Percentiles rank a stretch among this genome's conserved stretches.
phyloP scores from a whole-genome alignment of 73 alveolate species.

The Paramecium tetraurelia region DNA sequence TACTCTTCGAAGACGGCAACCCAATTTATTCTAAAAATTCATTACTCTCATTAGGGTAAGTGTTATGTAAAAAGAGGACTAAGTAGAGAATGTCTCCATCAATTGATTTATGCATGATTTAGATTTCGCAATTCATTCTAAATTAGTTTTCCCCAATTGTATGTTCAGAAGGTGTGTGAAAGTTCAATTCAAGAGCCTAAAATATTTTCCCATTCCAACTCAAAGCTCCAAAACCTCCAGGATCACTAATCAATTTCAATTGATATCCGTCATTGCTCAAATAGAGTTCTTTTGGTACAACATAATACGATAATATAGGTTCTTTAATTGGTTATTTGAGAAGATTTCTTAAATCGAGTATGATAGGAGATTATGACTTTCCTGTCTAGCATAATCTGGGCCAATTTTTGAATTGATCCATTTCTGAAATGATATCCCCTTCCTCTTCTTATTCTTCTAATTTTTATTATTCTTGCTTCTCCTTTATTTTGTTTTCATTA shows the following conservation, averaged over 20 bases:
- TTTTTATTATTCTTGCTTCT: neutral
- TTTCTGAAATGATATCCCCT: neutral
- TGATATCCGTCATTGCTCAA: conserved; percentile 20
- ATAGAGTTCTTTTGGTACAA: neutral
- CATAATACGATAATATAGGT: neutral
- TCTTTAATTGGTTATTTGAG: neutral
- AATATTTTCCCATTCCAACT: conserved; percentile 9
- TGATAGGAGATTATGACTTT: neutral
- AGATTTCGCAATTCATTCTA: conserved; percentile 37
- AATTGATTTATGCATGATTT: neutral
- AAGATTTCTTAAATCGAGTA: neutral
- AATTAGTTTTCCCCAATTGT: neutral
- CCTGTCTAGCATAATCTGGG: conserved; percentile 24
- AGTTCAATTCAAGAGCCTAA: neutral
- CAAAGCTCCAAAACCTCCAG: conserved; percentile 13
- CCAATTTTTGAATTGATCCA: neutral
- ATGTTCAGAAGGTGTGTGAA: conserved; percentile 38
- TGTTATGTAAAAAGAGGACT: conserved; percentile 11
- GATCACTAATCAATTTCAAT: neutral
- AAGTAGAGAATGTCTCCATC: neutral
- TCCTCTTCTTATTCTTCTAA: neutral
- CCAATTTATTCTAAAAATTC: neutral
- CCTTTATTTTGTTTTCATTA: neutral
- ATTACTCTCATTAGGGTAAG: neutral
- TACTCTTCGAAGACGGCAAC: neutral